Evolutionary conservation across 2,329 filamentous ascomycete species (phyloP).

Genomic region (Calonectria pseudoturangicola): DNA sequence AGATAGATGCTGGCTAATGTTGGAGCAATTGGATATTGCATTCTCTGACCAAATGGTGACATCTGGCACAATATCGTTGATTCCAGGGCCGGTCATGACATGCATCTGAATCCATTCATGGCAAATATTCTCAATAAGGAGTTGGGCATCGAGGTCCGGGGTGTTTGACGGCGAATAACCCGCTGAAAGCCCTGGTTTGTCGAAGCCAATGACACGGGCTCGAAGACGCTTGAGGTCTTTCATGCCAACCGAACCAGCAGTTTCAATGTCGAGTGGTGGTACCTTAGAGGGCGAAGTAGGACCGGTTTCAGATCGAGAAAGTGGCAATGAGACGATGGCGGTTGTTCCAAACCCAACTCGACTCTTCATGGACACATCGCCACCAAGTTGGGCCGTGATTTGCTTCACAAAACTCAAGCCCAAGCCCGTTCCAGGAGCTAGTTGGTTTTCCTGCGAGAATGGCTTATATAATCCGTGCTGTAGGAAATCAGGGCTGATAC

Average conservation of each 20-base stretch:
- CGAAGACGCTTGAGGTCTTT: slow-evolving; percentile 57
- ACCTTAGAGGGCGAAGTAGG: neutral
- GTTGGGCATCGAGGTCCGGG: neutral
- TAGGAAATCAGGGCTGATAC: slow-evolving; percentile 79
- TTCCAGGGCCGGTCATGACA: slow-evolving; percentile 38
- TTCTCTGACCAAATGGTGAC: slow-evolving; percentile 52
- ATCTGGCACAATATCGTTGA: slow-evolving; percentile 49
- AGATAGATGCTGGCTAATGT: neutral
- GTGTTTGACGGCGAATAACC: neutral
- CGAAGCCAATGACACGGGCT: slow-evolving; percentile 43
- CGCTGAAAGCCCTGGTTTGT: neutral
- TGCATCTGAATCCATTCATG: slow-evolving; percentile 46
- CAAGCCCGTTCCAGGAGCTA: slow-evolving; percentile 77
- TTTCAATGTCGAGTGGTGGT: slow-evolving; percentile 41
- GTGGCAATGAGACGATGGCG: slow-evolving; percentile 58
- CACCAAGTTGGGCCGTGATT: slow-evolving; percentile 75
- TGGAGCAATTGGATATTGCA: slow-evolving; percentile 6
- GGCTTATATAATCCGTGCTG: slow-evolving; percentile 76
- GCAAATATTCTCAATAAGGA: slow-evolving; percentile 39
- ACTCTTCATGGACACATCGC: slow-evolving; percentile 75
- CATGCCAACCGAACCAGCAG: slow-evolving; percentile 56
- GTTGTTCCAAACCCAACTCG: slow-evolving; percentile 61
- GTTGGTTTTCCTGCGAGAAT: slow-evolving; percentile 77
- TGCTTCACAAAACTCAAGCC: slow-evolving; percentile 79
- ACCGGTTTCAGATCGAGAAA: slow-evolving; percentile 42